phyloP scores from a whole-genome alignment of 805 yeast genomes.

The Suhomyces vadensis region DNA sequence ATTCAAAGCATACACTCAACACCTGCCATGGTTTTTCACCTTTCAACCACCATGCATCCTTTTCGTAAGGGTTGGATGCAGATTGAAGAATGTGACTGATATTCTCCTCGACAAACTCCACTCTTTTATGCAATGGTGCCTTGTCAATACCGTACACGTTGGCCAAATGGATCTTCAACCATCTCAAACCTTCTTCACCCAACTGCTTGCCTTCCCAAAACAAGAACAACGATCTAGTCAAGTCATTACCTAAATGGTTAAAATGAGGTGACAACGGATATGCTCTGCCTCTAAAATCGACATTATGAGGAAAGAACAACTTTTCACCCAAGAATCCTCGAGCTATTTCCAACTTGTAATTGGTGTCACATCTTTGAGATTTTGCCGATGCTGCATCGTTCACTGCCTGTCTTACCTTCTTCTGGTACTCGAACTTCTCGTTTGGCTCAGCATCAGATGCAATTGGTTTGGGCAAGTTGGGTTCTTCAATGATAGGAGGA shows the following conservation, averaged over 20 bases:
- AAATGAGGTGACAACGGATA: conserved; percentile 80
- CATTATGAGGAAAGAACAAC: conserved; percentile 75
- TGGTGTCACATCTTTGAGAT: conserved; percentile 90
- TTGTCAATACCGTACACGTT: conserved; percentile 77
- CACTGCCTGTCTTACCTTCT: conserved; percentile 54
- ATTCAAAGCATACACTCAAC: conserved; percentile 66
- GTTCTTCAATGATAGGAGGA: conserved; percentile 49
- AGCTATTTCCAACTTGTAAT: conserved; percentile 93
- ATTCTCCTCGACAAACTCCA: conserved; percentile 57
- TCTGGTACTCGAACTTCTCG: conserved; percentile 66
- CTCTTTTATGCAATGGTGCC: conserved; percentile 64
- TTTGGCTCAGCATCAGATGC: conserved; percentile 76
- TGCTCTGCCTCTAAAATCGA: conserved; percentile 84
- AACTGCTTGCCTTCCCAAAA: conserved; percentile 77
- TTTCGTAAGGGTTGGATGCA: conserved; percentile 61
- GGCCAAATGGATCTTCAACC: conserved; percentile 77
- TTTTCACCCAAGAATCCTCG: conserved; percentile 80
- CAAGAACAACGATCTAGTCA: conserved; percentile 67
- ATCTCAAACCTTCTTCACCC: conserved; percentile 63
- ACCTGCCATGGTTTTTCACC: conserved; percentile 89
- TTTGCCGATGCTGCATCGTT: conserved; percentile 66
- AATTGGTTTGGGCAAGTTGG: conserved; percentile 48
- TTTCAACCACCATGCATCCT: conserved; percentile 62
- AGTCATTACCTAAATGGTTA: conserved; percentile 77
- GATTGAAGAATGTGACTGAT: conserved; percentile 54